Evolutionary conservation across 345 rosid genomes (phyloP).

Genomic region (Schrenkiella parvula): DNA sequence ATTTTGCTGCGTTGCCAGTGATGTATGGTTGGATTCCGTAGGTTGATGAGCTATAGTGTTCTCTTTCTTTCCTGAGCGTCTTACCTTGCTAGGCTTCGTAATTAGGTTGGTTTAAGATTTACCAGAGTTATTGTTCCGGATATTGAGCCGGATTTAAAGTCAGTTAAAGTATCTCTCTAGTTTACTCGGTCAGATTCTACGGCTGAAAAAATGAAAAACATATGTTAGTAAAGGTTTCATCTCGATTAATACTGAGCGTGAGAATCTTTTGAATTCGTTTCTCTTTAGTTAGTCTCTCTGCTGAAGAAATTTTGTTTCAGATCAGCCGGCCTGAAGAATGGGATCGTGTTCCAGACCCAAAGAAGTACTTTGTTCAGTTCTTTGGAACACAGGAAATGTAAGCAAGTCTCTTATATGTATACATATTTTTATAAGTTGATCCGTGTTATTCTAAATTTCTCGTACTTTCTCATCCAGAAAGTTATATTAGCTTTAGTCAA

Average conservation of each 20-base stretch:
- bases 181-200: not conserved
- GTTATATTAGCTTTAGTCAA: not conserved
- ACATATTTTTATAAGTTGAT: not conserved
- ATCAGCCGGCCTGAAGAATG: constrained; percentile 84
- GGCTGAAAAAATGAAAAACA: not conserved
- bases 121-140: not conserved
- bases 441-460: not conserved
- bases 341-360: constrained; percentile 66
- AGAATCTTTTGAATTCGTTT: not conserved
- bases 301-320: constrained; percentile 46
- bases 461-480: constrained; percentile 4
- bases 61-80: not conserved
- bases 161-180: not conserved
- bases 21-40: not conserved
- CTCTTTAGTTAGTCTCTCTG: not conserved
- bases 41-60: not conserved
- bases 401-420: constrained; percentile 28
- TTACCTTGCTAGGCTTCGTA: not conserved
- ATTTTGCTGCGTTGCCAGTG: not conserved
- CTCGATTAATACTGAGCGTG: not conserved
- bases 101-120: not conserved
- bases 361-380: constrained; percentile 83
- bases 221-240: not conserved
- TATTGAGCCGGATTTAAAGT: not conserved
- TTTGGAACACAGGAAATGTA: constrained; percentile 97